Conservation (phyloP, 495 filamentous ascomycete genomes). For the Mycothermus thermophilus region DNA sequence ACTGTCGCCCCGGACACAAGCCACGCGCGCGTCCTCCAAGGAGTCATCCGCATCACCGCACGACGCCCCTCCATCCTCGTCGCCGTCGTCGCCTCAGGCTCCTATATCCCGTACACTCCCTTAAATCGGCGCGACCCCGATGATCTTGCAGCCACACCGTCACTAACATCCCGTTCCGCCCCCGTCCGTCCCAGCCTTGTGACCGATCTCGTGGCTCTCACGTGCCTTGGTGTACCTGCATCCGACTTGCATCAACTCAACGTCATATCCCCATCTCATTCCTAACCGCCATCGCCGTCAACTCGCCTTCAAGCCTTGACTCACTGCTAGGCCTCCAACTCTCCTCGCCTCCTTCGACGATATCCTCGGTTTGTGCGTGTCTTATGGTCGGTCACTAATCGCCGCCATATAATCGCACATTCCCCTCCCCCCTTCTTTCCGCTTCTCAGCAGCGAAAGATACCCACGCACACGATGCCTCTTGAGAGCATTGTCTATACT, state of each 20-base stretch:
- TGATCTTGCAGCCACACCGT: constrained; percentile 6
- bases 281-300: too few species aligned
- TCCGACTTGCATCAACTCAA: too few species aligned
- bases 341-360: constrained; percentile 9
- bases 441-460: constrained; percentile 19
- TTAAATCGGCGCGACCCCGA: constrained; percentile 11
- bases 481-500: constrained; percentile 32
- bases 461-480: constrained; percentile 40
- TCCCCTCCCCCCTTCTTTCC: constrained; percentile 15
- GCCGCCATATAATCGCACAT: constrained; percentile 26
- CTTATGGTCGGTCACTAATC: too few species aligned
- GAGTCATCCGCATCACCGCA: too few species aligned
- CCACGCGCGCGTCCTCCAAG: constrained; percentile 8
- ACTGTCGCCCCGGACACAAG: constrained; percentile 24
- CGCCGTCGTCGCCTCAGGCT: constrained; percentile 9
- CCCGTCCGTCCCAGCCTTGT: too few species aligned
- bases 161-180: too few species aligned
- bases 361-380: constrained; percentile 24
- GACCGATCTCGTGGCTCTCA: constrained; percentile 6
- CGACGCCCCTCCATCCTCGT: too few species aligned
- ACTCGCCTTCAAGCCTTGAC: not conserved
- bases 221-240: not conserved
- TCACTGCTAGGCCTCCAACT: constrained; percentile 2
- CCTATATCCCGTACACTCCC: constrained; percentile 4
- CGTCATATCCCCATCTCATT: too few species aligned